Evolutionary conservation across 305 asterid genomes (phyloP).

Genomic region (Fraxinus angustifolia): DNA sequence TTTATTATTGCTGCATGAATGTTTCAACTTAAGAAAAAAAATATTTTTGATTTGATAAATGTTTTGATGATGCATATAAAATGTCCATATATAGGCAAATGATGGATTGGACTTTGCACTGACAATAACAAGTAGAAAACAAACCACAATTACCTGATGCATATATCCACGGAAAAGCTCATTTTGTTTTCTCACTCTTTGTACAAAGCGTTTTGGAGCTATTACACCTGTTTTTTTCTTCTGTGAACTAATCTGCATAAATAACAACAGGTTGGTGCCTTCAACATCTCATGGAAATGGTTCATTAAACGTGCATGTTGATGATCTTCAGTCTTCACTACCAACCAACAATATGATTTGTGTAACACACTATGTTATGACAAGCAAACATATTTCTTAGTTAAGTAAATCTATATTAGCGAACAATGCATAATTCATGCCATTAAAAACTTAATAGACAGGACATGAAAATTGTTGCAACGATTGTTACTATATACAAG

Average conservation of each 20-base stretch:
- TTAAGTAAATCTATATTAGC: background rate
- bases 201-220: constrained; percentile 87
- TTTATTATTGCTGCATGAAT: background rate
- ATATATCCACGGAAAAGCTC: constrained; percentile 74
- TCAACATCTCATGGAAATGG: constrained; percentile 16
- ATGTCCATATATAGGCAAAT: background rate
- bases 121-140: constrained; percentile 14
- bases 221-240: constrained; percentile 90
- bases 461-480: background rate
- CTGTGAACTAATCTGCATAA: constrained; percentile 67
- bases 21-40: background rate
- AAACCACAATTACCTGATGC: constrained; percentile 65
- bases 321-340: background rate
- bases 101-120: background rate
- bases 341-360: background rate
- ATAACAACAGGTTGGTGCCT: constrained; percentile 12
- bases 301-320: background rate
- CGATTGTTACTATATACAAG: background rate
- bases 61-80: background rate
- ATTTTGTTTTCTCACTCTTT: constrained; percentile 71
- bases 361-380: background rate
- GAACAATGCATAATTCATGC: background rate
- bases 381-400: background rate
- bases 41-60: background rate
- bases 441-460: background rate